Conservation (phyloP, 805 yeast species). For the Pichia sporocuriosa region DNA sequence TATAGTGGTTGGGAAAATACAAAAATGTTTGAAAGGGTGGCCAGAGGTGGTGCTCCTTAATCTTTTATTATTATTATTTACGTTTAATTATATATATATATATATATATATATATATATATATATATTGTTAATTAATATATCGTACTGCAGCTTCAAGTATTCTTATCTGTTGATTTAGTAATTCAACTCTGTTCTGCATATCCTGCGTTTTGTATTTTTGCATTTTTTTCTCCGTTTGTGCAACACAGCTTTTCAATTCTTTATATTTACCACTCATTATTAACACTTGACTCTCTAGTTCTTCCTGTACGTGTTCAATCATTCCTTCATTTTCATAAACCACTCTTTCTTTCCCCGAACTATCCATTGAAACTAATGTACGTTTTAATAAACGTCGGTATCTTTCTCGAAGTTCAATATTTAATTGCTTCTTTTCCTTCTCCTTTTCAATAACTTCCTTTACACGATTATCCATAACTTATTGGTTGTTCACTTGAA, state of each 20-base stretch:
- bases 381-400: constrained; percentile 6
- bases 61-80: background rate
- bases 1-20: constrained; percentile 81
- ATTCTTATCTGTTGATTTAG: constrained; percentile 69
- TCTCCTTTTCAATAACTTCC: constrained; percentile 7
- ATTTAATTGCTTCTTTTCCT: constrained; percentile 2
- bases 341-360: constrained; percentile 13
- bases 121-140: constrained; percentile 25
- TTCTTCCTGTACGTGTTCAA: constrained; percentile 19
- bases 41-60: constrained; percentile 14
- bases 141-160: constrained; percentile 48
- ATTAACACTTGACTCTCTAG: constrained; percentile 15
- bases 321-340: constrained; percentile 25
- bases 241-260: constrained; percentile 7
- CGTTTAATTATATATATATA: background rate
- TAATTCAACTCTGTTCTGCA: constrained; percentile 57
- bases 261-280: constrained; percentile 11
- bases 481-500: no score
- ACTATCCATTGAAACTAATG: constrained; percentile 5
- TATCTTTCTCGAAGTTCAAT: constrained; percentile 5
- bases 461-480: constrained; percentile 8
- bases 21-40: constrained; percentile 47
- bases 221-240: constrained; percentile 10
- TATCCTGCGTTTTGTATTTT: constrained; percentile 10
- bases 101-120: background rate